Evolutionary conservation across 2,329 filamentous ascomycete species (phyloP).

Genomic region (Rachicladosporium sp.): DNA sequence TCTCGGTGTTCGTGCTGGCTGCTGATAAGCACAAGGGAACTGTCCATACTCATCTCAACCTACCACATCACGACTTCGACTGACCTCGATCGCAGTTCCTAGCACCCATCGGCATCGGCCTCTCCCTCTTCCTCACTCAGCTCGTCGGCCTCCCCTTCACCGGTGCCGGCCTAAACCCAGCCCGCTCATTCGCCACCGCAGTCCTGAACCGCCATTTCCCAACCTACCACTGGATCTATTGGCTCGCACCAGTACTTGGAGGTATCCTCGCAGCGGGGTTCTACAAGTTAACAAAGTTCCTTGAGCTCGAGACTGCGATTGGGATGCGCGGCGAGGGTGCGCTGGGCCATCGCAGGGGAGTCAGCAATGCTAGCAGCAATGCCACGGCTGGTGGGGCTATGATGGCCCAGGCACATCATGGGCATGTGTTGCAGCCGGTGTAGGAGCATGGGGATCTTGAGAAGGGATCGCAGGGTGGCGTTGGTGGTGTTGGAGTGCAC

Average conservation of each 20-base stretch:
- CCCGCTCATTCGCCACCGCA: constrained; percentile 19
- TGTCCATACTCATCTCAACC: not conserved
- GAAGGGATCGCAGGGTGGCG: not conserved
- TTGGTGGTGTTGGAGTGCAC: too few relatives aligned
- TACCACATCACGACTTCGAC: not conserved
- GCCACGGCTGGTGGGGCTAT: not conserved
- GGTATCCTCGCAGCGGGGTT: constrained; percentile 7
- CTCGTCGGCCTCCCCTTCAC: constrained; percentile 22
- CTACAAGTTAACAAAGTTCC: constrained; percentile 5
- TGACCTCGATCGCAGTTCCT: constrained; percentile 41
- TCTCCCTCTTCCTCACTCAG: constrained; percentile 29
- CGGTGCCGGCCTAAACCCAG: constrained; percentile 23
- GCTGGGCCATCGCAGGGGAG: not conserved
- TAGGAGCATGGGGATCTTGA: constrained; percentile 3
- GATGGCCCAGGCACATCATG: not conserved
- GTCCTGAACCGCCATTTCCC: constrained; percentile 9
- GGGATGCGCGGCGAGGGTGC: constrained; percentile 4
- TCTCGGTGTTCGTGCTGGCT: constrained; percentile 25
- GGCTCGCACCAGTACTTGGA: constrained; percentile 9
- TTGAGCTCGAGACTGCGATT: constrained; percentile 3
- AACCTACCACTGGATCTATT: constrained; percentile 12
- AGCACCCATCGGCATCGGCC: constrained; percentile 16
- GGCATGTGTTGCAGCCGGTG: constrained; percentile 1
- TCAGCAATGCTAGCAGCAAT: not conserved
- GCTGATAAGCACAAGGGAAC: constrained; percentile 26